Evolutionary conservation across 2,329 filamentous ascomycete genomes (phyloP).

Genomic region (Neonectria sp.): DNA sequence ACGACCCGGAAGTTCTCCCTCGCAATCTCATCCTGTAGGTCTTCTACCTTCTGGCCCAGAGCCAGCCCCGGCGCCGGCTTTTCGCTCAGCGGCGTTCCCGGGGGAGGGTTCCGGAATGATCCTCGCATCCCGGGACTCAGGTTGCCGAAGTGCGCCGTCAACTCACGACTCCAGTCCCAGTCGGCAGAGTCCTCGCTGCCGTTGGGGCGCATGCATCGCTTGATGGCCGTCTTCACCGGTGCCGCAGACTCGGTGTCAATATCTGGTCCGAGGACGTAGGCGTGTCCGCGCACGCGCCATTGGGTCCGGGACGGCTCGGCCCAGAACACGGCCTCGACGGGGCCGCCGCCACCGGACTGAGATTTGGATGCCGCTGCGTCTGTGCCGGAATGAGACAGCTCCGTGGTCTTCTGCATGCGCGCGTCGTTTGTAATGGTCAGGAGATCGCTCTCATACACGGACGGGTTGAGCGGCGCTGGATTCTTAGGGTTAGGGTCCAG

Average conservation of each 20-base stretch:
- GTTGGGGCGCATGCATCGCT: slow-evolving; percentile 71
- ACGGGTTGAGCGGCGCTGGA: slow-evolving; percentile 78
- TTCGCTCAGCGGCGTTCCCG: slow-evolving; percentile 73
- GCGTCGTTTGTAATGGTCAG: slow-evolving; percentile 89
- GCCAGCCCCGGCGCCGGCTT: slow-evolving; percentile 59
- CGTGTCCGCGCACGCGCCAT: slow-evolving; percentile 86
- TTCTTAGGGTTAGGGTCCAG: slow-evolving; percentile 82
- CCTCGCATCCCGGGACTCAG: slow-evolving; percentile 85
- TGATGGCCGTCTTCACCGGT: slow-evolving; percentile 73
- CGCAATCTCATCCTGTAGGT: slow-evolving; percentile 79
- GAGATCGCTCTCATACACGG: slow-evolving; percentile 80
- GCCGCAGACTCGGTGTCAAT: slow-evolving; percentile 62
- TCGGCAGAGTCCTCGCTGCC: slow-evolving; percentile 54
- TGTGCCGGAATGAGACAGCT: slow-evolving; percentile 69
- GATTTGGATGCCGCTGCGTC: slow-evolving; percentile 36
- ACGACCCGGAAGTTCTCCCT: slow-evolving; percentile 85
- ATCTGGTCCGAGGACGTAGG: slow-evolving; percentile 82
- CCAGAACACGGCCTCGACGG: slow-evolving; percentile 91
- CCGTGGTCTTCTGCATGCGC: slow-evolving; percentile 85
- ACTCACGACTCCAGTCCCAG: slow-evolving; percentile 86
- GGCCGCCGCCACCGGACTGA: slow-evolving; percentile 73
- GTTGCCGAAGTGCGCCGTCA: slow-evolving; percentile 93
- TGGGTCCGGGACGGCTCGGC: slow-evolving; percentile 78
- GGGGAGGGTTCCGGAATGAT: slow-evolving; percentile 80
- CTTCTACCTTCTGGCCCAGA: slow-evolving; percentile 76